Base-by-base conservation (phyloP, 345 rosid species). In the Eucalyptus tenuipes region DNA sequence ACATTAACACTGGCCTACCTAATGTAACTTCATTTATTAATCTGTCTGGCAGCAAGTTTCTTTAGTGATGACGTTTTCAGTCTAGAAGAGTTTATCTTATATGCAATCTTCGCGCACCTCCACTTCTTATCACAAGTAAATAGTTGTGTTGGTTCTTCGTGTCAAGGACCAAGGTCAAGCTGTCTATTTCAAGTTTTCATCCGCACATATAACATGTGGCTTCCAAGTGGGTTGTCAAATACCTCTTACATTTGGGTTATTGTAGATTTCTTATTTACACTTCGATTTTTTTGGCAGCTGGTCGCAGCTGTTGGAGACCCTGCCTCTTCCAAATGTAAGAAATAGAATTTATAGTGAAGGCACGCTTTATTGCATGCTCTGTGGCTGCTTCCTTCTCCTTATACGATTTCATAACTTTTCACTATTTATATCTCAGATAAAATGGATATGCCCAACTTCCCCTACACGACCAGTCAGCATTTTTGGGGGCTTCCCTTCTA, bases 391-490 rank as follows among this genome's bases (percentile, higher is more conserved):
- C 4, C 57, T 85, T 18, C 53, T 44, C 86, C 40, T 61, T 81
- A 40, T 37, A 27, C 59, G 13, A 11, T 17, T 45, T 33, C 71
- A n/a, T 55, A 75, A 75, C 80, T 49, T 52, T 88, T 45, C 71
- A 53, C 20, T 87, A 2, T 87, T 29, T 61, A 47, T 89, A 88
- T 80, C 92, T 75, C 94, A 98, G 99, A 97, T 98, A 89, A 98
- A 98, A 92, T 97, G 99, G 99, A 96, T 98, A 90, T 98, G 99
- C 93, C 99, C 99, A 20, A 98, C 99, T 91, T 97, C 99, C 90
- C 99, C 99, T 88, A 94, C 97, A 91, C 98, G 86, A 88, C 99
- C 99, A 16, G 90, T 98, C 91, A 93, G 94, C 87, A 84, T 97
- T 88, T 98, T 98, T 92, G 99, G 98, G 90, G 99, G 99, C 91